Evolutionary conservation across 495 filamentous ascomycete species (phyloP), one percentile per base, ranked within the genome.

Genomic region (Penicillium dipodomyicola): DNA sequence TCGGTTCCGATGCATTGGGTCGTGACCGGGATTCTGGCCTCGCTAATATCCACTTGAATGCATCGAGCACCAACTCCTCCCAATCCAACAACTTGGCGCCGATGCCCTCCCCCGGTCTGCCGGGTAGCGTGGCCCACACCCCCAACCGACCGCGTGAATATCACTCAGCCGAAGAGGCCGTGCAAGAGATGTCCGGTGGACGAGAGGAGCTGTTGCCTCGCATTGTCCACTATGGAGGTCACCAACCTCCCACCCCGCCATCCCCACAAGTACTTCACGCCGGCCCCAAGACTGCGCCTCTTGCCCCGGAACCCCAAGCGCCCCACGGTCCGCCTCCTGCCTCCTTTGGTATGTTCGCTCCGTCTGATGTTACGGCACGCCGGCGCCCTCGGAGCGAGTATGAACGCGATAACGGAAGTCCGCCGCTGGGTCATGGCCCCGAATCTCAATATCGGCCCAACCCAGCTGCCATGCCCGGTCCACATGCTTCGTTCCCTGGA

Each of bases 111-210:
- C 94, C 94, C 1, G 85, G 90, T 32, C 79, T 86, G 20, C 77
- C 81, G 2, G 72, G 74, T 12, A 72, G 64, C 71, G 82, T 69
- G 54, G 72, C 71, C 30, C 77, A 73, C 53, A 74, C 78, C 20
- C 78, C 82, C 23, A 76, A 79, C 25, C 84, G 94, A 52, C 80
- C 84, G 3, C 85, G 93, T 39, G 94, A 98, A 67, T 97, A 96
- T 68, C 89, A 89, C 56, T 96, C 94, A 2, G 94, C 94, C 14
- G 94, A 98, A 68, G 94, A 98, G 67, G 94, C 89, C 7, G 91
- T 97, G 49, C 87, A 87, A 27, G 89, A 93, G 51, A 73, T 98
- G 62, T 87, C 94, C 7, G 93, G 91, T 52, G 94, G 94, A 15
- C 85, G 94, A 47, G 90, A 95, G 55, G 94, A 97, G 37, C 77